phyloP scores from a whole-genome alignment of 2,329 filamentous ascomycete genomes.

The Intubia oerlemansii region DNA sequence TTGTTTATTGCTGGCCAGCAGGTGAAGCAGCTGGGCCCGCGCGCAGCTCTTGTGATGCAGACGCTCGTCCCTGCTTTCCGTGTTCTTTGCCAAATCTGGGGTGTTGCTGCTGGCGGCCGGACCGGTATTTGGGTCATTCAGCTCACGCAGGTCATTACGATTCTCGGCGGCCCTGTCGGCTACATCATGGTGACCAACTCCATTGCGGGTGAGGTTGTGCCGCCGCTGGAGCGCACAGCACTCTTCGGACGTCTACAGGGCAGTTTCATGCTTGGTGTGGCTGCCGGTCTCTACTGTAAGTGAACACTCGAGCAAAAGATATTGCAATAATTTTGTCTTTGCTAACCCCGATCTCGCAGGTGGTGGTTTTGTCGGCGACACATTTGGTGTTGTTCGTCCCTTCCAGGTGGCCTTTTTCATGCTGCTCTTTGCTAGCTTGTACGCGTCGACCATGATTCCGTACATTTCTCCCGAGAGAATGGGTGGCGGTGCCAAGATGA shows the following conservation, averaged over 20 bases:
- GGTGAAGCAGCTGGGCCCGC: slow-evolving; percentile 44
- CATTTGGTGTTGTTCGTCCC: slow-evolving; percentile 38
- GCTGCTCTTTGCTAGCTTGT: slow-evolving; percentile 25
- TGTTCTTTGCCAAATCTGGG: slow-evolving; percentile 40
- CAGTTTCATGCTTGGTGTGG: slow-evolving; percentile 43
- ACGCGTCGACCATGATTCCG: slow-evolving; percentile 20
- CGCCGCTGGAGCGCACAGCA: slow-evolving; percentile 35
- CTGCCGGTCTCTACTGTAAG: slow-evolving; percentile 25
- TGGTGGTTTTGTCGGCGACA: slow-evolving; percentile 43
- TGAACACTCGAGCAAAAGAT: too few species aligned
- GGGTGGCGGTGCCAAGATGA: slow-evolving; percentile 11
- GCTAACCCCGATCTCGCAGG: neutral
- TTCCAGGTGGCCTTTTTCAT: slow-evolving; percentile 41
- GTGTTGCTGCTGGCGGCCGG: slow-evolving; percentile 37
- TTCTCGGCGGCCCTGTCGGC: slow-evolving; percentile 46
- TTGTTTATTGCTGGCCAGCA: slow-evolving; percentile 45
- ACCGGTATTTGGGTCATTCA: slow-evolving; percentile 48
- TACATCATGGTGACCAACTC: slow-evolving; percentile 44
- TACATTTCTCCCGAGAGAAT: slow-evolving; percentile 26
- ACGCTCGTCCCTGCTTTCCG: slow-evolving; percentile 43
- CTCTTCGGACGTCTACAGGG: slow-evolving; percentile 46
- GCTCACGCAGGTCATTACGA: slow-evolving; percentile 41
- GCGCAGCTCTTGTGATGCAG: slow-evolving; percentile 38
- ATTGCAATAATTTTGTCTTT: too few species aligned
- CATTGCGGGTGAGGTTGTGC: slow-evolving; percentile 42